Percentiles rank a stretch among this genome's conserved stretches.
phyloP scores from a whole-genome alignment of 768 basidiomycete species.

The Trametes villosa region DNA sequence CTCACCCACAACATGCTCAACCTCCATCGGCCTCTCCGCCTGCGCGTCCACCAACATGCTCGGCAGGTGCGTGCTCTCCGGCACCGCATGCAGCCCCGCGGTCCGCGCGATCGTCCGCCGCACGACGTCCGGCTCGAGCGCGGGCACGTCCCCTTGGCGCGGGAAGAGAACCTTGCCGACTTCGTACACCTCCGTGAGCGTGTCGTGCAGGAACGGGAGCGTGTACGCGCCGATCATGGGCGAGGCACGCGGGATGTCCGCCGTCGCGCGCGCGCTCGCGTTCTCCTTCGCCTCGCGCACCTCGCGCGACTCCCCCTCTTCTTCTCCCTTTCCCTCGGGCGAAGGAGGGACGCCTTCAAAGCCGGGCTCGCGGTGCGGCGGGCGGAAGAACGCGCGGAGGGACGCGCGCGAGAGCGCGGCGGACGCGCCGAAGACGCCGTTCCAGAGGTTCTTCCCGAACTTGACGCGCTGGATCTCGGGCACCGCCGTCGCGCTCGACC shows the following conservation, averaged over 20 bases:
- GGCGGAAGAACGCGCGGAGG: conserved; percentile 55
- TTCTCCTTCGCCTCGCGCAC: neutral
- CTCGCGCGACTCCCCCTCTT: neutral
- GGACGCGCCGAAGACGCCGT: conserved; percentile 56
- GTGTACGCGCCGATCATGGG: conserved; percentile 46
- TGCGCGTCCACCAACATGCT: conserved; percentile 68
- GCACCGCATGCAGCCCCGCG: conserved; percentile 41
- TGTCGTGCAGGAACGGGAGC: conserved; percentile 50
- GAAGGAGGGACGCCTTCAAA: too few relatives aligned
- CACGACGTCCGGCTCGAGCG: conserved; percentile 49
- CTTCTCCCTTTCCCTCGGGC: neutral
- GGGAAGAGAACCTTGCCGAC: conserved; percentile 54
- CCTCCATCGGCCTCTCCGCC: conserved; percentile 61
- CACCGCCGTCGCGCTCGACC: conserved; percentile 49
- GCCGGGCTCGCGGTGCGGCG: conserved; percentile 44
- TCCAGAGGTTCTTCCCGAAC: conserved; percentile 70
- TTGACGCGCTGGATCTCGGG: conserved; percentile 67
- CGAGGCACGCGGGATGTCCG: conserved; percentile 19
- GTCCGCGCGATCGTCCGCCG: conserved; percentile 46
- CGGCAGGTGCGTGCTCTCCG: conserved; percentile 52
- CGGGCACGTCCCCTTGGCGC: conserved; percentile 40
- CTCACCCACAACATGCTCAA: conserved; percentile 68
- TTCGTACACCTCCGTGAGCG: conserved; percentile 49
- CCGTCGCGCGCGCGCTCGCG: neutral
- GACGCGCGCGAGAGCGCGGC: conserved; percentile 54